Evolutionary conservation across 1,284 basidiomycete species (phyloP), one percentile per base, ranked within the genome.

Genomic region (Marasmius tenuissimus): DNA sequence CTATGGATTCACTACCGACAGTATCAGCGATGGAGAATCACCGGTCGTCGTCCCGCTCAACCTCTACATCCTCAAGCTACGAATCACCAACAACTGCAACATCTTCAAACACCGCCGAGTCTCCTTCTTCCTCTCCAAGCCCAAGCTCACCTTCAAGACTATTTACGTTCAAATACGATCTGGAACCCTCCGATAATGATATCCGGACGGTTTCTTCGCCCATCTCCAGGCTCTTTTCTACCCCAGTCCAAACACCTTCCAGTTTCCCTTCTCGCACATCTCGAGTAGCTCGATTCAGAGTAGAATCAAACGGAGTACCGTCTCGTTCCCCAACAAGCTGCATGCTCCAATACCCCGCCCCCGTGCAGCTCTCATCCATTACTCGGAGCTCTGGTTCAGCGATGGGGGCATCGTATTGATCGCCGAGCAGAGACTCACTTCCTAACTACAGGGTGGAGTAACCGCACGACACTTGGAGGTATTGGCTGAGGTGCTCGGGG

Each of bases 401-500:
- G 79, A 81, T 63, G 79, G 79, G 18, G 80, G 79, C 62, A 69
- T 79, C 48, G 68, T 79, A 33, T 70, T 81, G 37, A 61, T 78
- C 20, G 72, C 72, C 5, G 72, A 69, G 3, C 42, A 45, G 20
- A 49, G 63, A 12, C 69, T 70, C 51, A 74, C 72, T 6, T 81
- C 79, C 71, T 78, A 76, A 60, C 76, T 81, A 8, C 79, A 81
- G 60, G 72, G 72, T 8, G 76, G 78, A 3, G 73, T 77, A 56
- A 72, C 80, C 27, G 73, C 73, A 55, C 73, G 78, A 18, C 79
- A 80, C 58, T 79, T 78, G 6, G 78, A 79, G 35, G 68, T 81
- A 51, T 81, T 81, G 58, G 64, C 67, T 37, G 76, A 75, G 58
- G 68, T 80, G 60, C 71, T 80, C 60, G 70, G 72, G 3, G 67